phyloP scores from a whole-genome alignment of 176 grass and related monocot species.

The Cenchrus fungigraminus region DNA sequence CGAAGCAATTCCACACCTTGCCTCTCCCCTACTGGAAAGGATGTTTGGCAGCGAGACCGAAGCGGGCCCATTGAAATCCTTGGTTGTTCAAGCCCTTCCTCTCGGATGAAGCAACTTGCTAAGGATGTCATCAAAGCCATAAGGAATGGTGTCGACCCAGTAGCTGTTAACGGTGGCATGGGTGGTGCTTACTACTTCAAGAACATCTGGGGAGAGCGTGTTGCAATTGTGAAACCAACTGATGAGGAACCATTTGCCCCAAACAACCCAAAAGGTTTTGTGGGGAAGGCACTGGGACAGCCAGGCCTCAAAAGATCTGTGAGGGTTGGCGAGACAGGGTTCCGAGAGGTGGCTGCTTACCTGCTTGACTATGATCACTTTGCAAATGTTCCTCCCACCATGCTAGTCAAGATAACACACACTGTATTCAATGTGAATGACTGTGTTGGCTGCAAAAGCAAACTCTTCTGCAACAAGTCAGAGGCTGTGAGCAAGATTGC shows the following conservation, averaged over 20 bases:
- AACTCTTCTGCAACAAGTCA: conserved; percentile 43
- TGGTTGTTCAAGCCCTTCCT: conserved; percentile 69
- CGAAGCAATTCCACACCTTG: conserved; percentile 90
- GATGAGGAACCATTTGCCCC: conserved; percentile 98
- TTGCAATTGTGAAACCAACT: conserved; percentile 96
- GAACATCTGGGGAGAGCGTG: conserved; percentile 67
- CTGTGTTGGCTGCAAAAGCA: conserved; percentile 51
- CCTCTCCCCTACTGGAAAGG: conserved; percentile 76
- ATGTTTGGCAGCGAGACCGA: conserved; percentile 58
- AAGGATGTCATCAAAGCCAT: conserved; percentile 84
- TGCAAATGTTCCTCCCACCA: conserved; percentile 89
- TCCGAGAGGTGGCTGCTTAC: conserved; percentile 89
- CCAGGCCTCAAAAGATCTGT: conserved; percentile 95
- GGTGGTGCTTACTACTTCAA: conserved; percentile 96
- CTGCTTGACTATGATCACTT: conserved; percentile 74
- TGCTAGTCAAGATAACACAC: conserved; percentile 93
- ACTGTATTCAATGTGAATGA: conserved; percentile 82
- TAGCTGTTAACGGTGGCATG: conserved; percentile 79
- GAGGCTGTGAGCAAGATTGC: conserved; percentile 86
- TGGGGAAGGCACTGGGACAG: conserved; percentile 76
- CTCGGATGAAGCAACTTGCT: conserved; percentile 77
- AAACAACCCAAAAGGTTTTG: conserved; percentile 96
- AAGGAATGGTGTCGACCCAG: conserved; percentile 70
- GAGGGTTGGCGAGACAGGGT: conserved; percentile 89
- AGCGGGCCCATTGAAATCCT: conserved; percentile 83